phyloP scores from a whole-genome alignment of 371 early-diverging fungal species.

The Mycotypha africana region DNA sequence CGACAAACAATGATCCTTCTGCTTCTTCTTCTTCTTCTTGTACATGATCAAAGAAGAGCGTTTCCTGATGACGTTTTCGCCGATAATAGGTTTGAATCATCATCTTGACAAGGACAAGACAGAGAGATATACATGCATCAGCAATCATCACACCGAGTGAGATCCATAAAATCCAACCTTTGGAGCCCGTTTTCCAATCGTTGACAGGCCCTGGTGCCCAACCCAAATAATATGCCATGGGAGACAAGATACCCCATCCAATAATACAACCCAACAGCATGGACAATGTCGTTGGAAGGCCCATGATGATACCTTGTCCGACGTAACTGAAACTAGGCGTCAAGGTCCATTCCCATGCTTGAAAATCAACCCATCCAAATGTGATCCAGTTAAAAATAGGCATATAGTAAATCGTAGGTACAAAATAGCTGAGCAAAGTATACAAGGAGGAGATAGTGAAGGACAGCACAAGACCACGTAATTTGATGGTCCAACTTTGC shows the following conservation, averaged over 20 bases:
- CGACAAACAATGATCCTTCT: slow-evolving; percentile 8
- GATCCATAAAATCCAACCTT: slow-evolving; percentile 86
- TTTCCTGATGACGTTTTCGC: background rate
- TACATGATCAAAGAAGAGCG: slow-evolving; percentile 1
- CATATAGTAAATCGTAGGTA: slow-evolving; percentile 53
- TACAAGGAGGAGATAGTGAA: slow-evolving; percentile 61
- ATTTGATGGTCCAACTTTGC: slow-evolving; percentile 57
- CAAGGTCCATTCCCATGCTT: slow-evolving; percentile 71
- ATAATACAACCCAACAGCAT: slow-evolving; percentile 69
- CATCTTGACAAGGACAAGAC: slow-evolving; percentile 42
- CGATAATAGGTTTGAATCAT: slow-evolving; percentile 11
- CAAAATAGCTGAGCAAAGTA: slow-evolving; percentile 60
- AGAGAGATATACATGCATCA: slow-evolving; percentile 65
- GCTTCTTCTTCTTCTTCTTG: slow-evolving; percentile 19
- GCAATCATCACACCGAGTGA: slow-evolving; percentile 80
- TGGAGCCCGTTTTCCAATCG: slow-evolving; percentile 68
- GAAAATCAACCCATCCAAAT: slow-evolving; percentile 32
- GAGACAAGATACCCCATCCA: slow-evolving; percentile 80
- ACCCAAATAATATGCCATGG: slow-evolving; percentile 57
- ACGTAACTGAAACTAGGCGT: slow-evolving; percentile 74
- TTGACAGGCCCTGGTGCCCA: slow-evolving; percentile 76
- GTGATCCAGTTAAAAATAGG: slow-evolving; percentile 66
- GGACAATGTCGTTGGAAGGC: slow-evolving; percentile 7
- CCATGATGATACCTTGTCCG: slow-evolving; percentile 85
- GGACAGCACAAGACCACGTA: slow-evolving; percentile 45